A percentile compares a stretch with the other conserved stretches of the same genome.
These are phyloP conservation scores for Chaetomium tenue DNA, from an alignment of 495 filamentous ascomycete genomes.

Conservation along the genomic window DNA sequence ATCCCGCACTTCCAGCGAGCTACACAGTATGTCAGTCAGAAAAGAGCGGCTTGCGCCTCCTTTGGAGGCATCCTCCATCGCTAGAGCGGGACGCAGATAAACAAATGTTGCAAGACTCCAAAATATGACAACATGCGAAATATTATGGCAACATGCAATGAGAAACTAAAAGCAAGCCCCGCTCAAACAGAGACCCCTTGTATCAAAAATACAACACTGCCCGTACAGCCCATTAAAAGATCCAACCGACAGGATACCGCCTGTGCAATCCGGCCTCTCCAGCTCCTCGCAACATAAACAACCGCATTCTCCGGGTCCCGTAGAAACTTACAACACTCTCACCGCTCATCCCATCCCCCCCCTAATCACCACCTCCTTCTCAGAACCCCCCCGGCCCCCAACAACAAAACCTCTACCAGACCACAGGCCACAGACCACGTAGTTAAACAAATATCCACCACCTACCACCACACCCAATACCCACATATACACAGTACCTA, in stretches of 20 bases:
- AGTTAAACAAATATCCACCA: too few species aligned
- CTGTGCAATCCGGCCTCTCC: too few species aligned
- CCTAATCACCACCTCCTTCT: not conserved
- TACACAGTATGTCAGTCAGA: too few species aligned
- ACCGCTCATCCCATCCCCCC: not conserved
- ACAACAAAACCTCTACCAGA: not conserved
- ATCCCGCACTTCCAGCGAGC: too few species aligned
- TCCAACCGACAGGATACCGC: not conserved
- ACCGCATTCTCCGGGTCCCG: not conserved
- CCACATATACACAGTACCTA: not conserved
- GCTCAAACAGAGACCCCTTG: not conserved
- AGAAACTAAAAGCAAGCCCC: not conserved
- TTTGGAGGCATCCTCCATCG: too few species aligned
- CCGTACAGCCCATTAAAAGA: not conserved
- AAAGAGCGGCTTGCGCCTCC: too few species aligned
- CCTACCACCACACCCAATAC: not conserved
- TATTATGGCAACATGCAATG: too few species aligned
- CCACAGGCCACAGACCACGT: too few species aligned
- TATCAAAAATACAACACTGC: not conserved
- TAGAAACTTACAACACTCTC: not conserved
- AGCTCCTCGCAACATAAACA: too few species aligned
- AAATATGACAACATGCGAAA: too few species aligned
- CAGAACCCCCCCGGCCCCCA: not conserved
- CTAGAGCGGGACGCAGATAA: too few species aligned
- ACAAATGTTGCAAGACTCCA: too few species aligned